Conservation (phyloP, 2,329 filamentous ascomycete species). For the Drechmeria coniospora region DNA sequence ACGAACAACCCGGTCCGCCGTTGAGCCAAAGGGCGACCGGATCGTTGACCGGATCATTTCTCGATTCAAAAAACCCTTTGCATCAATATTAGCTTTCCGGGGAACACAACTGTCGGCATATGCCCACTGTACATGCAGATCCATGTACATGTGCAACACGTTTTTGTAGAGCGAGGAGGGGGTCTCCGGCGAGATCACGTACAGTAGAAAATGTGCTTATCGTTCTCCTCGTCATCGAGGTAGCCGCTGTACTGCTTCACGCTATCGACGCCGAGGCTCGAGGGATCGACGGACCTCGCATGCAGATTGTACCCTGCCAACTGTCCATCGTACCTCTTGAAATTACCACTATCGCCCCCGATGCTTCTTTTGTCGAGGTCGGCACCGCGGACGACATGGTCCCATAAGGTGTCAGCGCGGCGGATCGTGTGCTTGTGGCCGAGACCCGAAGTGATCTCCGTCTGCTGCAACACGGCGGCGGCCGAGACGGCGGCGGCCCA, state of each 20-base stretch:
- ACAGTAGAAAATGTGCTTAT: constrained; percentile 99
- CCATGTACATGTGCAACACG: too few species aligned
- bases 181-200: too few species aligned
- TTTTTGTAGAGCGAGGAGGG: too few species aligned
- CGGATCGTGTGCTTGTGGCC: constrained; percentile 1
- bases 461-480: too few species aligned
- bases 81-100: not conserved
- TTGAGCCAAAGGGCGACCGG: constrained; percentile 40
- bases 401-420: not conserved
- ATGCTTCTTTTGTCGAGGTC: not conserved
- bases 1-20: constrained; percentile 18
- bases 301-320: constrained; percentile 77
- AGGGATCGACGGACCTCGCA: constrained; percentile 78
- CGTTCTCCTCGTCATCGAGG: constrained; percentile 84
- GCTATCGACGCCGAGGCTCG: constrained; percentile 66
- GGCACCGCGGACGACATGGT: constrained; percentile 1
- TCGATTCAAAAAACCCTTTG: constrained; percentile 41
- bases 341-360: not conserved
- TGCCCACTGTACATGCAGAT: too few species aligned
- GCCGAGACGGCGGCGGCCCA: too few species aligned
- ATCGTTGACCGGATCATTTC: constrained; percentile 19
- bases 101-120: too few species aligned
- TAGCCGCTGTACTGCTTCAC: constrained; percentile 98
- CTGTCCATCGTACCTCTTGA: constrained; percentile 59
- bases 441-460: constrained; percentile 1